Evolutionary conservation across 2,329 filamentous ascomycete genomes (phyloP).

Genomic region (Trichoderma citrinoviride): DNA sequence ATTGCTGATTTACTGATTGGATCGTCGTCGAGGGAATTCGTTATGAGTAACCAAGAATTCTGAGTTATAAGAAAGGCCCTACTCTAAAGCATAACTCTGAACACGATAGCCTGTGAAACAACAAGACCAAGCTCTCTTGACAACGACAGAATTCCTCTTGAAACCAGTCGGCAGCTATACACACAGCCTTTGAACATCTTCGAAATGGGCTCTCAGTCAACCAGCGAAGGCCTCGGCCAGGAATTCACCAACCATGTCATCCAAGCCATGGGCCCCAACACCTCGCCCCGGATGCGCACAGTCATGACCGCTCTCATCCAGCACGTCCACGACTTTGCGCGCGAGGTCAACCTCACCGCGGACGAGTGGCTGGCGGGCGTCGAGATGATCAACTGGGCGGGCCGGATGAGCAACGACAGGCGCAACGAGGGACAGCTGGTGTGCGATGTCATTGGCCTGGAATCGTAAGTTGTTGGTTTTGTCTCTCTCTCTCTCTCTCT

Average conservation of each 20-base stretch:
- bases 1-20: neutral
- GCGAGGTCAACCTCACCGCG: conserved; percentile 74
- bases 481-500: too few relatives aligned
- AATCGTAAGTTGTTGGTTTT: conserved; percentile 50
- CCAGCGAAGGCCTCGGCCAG: conserved; percentile 33
- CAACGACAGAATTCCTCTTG: neutral
- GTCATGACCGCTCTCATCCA: conserved; percentile 66
- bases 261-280: conserved; percentile 69
- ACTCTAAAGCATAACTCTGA: neutral
- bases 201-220: conserved; percentile 6
- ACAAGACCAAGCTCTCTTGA: neutral
- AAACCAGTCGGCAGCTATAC: neutral
- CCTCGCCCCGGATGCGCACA: conserved; percentile 63
- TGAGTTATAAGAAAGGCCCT: conserved; percentile 3
- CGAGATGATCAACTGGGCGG: conserved; percentile 56
- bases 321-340: conserved; percentile 78
- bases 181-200: neutral
- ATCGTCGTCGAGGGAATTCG: neutral
- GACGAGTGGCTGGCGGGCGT: conserved; percentile 77
- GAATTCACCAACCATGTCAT: conserved; percentile 72
- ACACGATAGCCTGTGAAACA: neutral
- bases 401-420: conserved; percentile 64
- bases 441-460: conserved; percentile 70
- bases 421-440: conserved; percentile 73
- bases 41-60: neutral